Conservation (phyloP, 306 rosid species). For the peach (Prunus persica) region Prunus_persica_NCBIv2 NC_034014.1:26627001-26627500, state of each 20-base stretch:
- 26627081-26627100: conserved; percentile 98
- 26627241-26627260: conserved; percentile 89
- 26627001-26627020: conserved; percentile 55
- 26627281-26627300: conserved; percentile 76
- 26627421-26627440: conserved; percentile 85
- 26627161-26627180: conserved; percentile 75
- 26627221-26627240: conserved; percentile 87
- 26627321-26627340: conserved; percentile 80
- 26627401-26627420: conserved; percentile 89
- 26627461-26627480: conserved; percentile 90
- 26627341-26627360: conserved; percentile 71
- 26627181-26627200: conserved; percentile 71
- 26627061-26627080: conserved; percentile 86
- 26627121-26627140: conserved; percentile 66
- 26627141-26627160: conserved; percentile 64
- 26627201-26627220: conserved; percentile 98
- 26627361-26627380: conserved; percentile 58
- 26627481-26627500: conserved; percentile 38
- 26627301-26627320: conserved; percentile 54
- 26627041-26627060: conserved; percentile 79
- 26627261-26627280: conserved; percentile 85
- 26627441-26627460: conserved; percentile 93
- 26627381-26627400: conserved; percentile 74
- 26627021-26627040: conserved; percentile 94
- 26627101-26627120: conserved; percentile 85